Evolutionary conservation across 495 filamentous ascomycete genomes (phyloP).

Genomic region (Penicillium argentinense): DNA sequence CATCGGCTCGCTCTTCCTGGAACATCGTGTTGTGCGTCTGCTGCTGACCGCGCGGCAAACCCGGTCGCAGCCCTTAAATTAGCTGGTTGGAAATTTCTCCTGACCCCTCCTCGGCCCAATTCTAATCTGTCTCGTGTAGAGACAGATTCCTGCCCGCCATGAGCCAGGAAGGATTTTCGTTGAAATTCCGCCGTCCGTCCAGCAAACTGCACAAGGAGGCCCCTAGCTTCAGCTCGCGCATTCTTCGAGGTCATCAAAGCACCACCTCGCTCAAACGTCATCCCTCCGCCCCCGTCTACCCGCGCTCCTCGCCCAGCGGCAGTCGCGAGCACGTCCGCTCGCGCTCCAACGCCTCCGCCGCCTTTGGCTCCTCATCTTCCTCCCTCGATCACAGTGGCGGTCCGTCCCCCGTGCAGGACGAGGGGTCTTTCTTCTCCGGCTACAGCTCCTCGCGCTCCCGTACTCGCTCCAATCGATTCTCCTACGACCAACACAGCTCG

Average conservation of each 20-base stretch:
- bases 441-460: constrained; percentile 31
- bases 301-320: constrained; percentile 40
- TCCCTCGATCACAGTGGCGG: constrained; percentile 48
- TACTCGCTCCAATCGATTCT: constrained; percentile 44
- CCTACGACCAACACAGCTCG: constrained; percentile 61
- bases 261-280: constrained; percentile 60
- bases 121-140: constrained; percentile 30
- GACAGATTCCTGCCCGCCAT: constrained; percentile 35
- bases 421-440: constrained; percentile 30
- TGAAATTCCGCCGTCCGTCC: constrained; percentile 49
- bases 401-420: constrained; percentile 49
- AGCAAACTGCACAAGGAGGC: constrained; percentile 52
- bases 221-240: constrained; percentile 43
- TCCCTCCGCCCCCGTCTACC: constrained; percentile 65
- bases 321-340: constrained; percentile 51
- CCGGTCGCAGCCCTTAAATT: constrained; percentile 5
- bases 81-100: constrained; percentile 23
- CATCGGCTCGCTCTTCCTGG: neutral
- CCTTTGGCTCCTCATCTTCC: constrained; percentile 52
- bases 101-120: constrained; percentile 32
- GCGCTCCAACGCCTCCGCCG: constrained; percentile 47
- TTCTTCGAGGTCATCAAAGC: constrained; percentile 48
- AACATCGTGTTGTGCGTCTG: constrained; percentile 1
- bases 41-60: neutral
- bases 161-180: constrained; percentile 45